Percentiles rank a stretch among this genome's conserved stretches.
Conservation (phyloP, 2,329 filamentous ascomycete genomes). For the Colletotrichum endophyticum region DNA sequence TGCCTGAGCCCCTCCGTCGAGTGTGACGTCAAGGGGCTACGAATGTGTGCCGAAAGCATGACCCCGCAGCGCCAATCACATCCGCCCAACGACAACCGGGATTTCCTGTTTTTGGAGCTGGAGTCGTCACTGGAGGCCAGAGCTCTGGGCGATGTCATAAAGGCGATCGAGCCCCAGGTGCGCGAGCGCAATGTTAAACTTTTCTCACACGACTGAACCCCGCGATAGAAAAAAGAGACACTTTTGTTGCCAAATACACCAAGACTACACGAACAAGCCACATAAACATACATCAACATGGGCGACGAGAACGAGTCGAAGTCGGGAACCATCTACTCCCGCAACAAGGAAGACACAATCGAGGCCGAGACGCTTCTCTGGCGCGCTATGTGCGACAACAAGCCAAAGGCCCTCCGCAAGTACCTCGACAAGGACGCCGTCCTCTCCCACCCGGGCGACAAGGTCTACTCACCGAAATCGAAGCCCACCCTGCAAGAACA, state of each 20-base stretch:
- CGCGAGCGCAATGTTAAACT: not conserved
- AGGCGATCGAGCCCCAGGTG: not conserved
- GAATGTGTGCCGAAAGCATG: not conserved
- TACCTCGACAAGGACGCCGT: conserved; percentile 39
- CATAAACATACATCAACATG: not conserved
- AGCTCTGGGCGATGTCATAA: conserved; percentile 17
- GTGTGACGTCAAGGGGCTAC: conserved; percentile 18
- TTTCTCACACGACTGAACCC: not conserved
- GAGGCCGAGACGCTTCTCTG: conserved; percentile 39
- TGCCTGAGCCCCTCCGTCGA: not conserved
- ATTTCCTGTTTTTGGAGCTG: conserved; percentile 15
- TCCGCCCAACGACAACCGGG: not conserved
- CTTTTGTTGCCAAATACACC: fast-evolving
- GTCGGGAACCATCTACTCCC: conserved; percentile 30
- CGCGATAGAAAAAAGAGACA: not conserved
- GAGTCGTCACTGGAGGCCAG: conserved; percentile 15
- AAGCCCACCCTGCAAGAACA: conserved; percentile 35
- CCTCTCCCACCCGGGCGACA: conserved; percentile 33
- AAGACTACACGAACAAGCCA: not conserved
- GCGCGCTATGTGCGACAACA: conserved; percentile 35
- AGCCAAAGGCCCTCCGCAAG: conserved; percentile 34
- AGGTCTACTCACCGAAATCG: conserved; percentile 32
- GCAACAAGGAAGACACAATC: conserved; percentile 39
- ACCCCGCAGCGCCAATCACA: conserved; percentile 1
- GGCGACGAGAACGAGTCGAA: conserved; percentile 9